Conservation (phyloP, 768 basidiomycete genomes). For the Lactarius deliciosus region DNA sequence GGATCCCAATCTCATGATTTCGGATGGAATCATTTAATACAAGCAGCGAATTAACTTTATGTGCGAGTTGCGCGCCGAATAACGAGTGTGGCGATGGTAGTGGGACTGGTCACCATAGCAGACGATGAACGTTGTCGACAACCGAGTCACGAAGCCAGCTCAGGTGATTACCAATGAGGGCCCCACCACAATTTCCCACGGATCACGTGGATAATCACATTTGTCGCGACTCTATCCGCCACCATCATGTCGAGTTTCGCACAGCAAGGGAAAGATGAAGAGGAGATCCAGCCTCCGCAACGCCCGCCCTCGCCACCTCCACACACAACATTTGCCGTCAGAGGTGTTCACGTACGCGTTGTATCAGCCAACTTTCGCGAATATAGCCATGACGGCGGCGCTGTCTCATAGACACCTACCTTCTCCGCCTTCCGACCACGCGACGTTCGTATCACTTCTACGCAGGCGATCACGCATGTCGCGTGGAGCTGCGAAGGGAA, state of each 20-base stretch:
- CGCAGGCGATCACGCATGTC: conserved; percentile 69
- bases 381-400: conserved; percentile 6
- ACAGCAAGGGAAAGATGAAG: conserved; percentile 19
- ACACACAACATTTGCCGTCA: conserved; percentile 40
- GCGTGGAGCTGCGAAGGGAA: conserved; percentile 86
- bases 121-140: no score
- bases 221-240: background rate
- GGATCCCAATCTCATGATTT: background rate
- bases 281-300: conserved; percentile 20
- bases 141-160: background rate
- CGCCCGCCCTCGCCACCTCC: conserved; percentile 22
- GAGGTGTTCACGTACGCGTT: conserved; percentile 70
- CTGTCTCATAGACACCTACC: conserved; percentile 56
- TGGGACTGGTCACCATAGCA: background rate
- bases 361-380: conserved; percentile 17
- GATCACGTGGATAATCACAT: background rate
- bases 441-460: conserved; percentile 63
- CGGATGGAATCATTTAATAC: no score
- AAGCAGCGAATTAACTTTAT: background rate
- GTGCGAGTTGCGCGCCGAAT: background rate
- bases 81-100: background rate
- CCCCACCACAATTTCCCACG: background rate
- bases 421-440: conserved; percentile 81
- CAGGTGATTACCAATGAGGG: background rate
- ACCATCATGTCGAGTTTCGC: conserved; percentile 16